Evolutionary conservation across 2,329 filamentous ascomycete species (phyloP).

Genomic region (Sarocladium kiliense): DNA sequence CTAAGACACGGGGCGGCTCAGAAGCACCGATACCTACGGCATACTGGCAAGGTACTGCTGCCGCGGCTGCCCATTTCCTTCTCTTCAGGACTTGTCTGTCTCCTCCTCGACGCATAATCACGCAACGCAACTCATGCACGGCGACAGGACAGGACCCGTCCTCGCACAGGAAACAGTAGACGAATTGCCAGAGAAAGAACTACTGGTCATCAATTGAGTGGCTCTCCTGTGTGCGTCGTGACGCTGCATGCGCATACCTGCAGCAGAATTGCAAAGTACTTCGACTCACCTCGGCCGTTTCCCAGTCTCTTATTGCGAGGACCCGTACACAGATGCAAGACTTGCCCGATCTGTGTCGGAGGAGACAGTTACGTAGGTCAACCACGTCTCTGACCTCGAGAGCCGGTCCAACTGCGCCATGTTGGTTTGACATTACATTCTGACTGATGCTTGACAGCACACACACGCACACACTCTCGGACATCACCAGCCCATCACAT

Average conservation of each 20-base stretch:
- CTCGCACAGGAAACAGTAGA: background rate
- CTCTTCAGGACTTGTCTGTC: no score
- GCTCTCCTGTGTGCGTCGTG: background rate
- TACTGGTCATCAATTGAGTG: no score
- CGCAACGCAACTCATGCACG: background rate
- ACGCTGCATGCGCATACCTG: background rate
- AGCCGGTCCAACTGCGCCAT: background rate
- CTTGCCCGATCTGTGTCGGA: background rate
- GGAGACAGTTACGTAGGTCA: background rate
- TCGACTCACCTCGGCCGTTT: no score
- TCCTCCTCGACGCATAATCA: background rate
- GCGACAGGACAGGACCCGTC: background rate
- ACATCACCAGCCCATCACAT: background rate
- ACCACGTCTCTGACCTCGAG: no score
- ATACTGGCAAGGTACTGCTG: no score
- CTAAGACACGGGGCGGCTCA: background rate
- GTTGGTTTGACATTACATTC: background rate
- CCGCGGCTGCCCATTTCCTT: no score
- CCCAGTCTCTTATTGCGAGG: no score
- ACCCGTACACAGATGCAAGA: background rate
- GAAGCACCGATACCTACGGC: background rate
- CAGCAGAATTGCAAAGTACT: background rate
- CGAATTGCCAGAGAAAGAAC: background rate
- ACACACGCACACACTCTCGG: background rate
- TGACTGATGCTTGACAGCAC: background rate